Conservation (phyloP, 805 yeast genomes). For the Debaryomyces hansenii region DNA sequence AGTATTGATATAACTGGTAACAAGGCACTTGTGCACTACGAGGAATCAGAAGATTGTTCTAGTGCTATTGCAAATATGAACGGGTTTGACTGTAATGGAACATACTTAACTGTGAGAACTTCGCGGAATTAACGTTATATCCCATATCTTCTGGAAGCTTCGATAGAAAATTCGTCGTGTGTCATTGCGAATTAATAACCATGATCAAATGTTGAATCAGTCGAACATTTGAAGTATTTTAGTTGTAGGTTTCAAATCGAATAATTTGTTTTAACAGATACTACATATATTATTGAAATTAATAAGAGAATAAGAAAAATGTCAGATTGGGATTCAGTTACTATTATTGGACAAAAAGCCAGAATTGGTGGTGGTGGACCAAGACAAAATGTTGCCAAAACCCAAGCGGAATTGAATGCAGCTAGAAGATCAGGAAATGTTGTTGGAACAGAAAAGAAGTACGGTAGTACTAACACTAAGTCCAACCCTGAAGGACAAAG, state of each 20-base stretch:
- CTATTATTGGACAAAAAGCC: conserved; percentile 86
- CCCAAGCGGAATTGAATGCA: conserved; percentile 77
- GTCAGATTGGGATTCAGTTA: conserved; percentile 90
- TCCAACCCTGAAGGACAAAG: conserved; percentile 91
- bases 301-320: conserved; percentile 16
- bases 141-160: conserved; percentile 5
- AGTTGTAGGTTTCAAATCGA: no score
- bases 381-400: conserved; percentile 77
- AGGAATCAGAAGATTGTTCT: conserved; percentile 9
- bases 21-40: conserved; percentile 9
- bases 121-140: no score
- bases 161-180: conserved; percentile 5
- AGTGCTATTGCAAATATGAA: conserved; percentile 12
- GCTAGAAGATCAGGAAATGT: conserved; percentile 93
- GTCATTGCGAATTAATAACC: neutral
- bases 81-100: conserved; percentile 8
- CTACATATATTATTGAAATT: neutral
- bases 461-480: conserved; percentile 58
- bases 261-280: neutral
- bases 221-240: neutral
- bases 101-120: conserved; percentile 1
- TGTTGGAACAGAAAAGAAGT: conserved; percentile 90
- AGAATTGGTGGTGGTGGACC: conserved; percentile 89
- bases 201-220: neutral
- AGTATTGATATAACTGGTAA: neutral